phyloP scores from a whole-genome alignment of 352 stramenopile genomes.

The Peronospora destructor region DNA sequence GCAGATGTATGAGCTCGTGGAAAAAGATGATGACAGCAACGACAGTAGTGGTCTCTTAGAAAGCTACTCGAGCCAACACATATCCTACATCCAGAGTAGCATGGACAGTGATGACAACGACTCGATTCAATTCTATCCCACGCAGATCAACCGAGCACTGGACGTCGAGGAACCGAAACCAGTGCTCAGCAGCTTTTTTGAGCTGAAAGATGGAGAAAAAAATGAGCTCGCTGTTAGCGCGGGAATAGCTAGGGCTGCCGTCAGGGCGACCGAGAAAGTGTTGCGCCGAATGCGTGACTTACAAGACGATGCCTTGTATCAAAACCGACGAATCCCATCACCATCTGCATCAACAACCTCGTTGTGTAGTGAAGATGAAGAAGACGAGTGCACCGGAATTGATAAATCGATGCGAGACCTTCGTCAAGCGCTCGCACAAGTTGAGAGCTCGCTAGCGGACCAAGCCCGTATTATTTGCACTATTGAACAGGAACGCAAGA shows the following conservation, averaged over 20 bases:
- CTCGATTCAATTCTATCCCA: constrained; percentile 45
- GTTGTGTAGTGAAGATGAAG: constrained; percentile 16
- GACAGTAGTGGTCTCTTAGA: constrained; percentile 14
- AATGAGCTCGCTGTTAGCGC: constrained; percentile 14
- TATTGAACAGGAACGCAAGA: constrained; percentile 39
- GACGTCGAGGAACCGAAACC: constrained; percentile 14
- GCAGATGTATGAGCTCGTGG: constrained; percentile 25
- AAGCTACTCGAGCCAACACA: constrained; percentile 10
- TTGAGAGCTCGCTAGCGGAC: constrained; percentile 48
- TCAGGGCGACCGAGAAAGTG: constrained; percentile 20
- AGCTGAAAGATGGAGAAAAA: constrained; percentile 28
- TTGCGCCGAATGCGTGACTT: constrained; percentile 22
- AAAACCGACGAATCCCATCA: constrained; percentile 17
- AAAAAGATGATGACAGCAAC: constrained; percentile 25
- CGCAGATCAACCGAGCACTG: constrained; percentile 10
- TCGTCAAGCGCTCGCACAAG: constrained; percentile 31
- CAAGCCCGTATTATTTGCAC: constrained; percentile 44
- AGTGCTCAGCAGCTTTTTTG: constrained; percentile 26
- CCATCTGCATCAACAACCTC: constrained; percentile 24
- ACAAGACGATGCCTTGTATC: constrained; percentile 30
- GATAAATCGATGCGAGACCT: constrained; percentile 25
- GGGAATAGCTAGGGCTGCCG: constrained; percentile 9
- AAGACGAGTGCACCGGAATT: constrained; percentile 12
- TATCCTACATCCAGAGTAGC: constrained; percentile 16
- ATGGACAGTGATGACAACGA: constrained; percentile 25